phyloP scores from a whole-genome alignment of 208 protist genomes.

The Crithidia bombi region DNA sequence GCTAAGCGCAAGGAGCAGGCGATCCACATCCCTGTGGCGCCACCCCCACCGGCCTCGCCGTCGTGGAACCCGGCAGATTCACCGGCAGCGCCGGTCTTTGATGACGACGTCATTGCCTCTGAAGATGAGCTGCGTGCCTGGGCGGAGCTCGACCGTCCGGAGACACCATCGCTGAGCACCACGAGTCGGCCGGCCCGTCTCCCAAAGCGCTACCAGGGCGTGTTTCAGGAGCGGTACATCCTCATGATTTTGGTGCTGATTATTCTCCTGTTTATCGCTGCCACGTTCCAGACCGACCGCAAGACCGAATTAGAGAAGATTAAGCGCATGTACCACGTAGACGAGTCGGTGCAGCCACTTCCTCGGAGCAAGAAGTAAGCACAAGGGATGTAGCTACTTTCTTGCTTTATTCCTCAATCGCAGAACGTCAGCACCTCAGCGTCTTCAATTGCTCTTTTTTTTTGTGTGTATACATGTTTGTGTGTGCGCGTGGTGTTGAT shows the following conservation, averaged over 20 bases:
- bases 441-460: too few relatives aligned
- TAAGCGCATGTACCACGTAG: constrained; percentile 31
- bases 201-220: constrained; percentile 29
- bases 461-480: too few relatives aligned
- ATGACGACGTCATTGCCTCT: constrained; percentile 26
- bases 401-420: too few relatives aligned
- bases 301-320: constrained; percentile 37
- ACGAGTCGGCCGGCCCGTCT: neutral
- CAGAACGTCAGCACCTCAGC: too few relatives aligned
- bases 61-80: constrained; percentile 9
- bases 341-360: constrained; percentile 6
- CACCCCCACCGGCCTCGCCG: constrained; percentile 2
- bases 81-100: neutral
- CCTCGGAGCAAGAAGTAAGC: constrained; percentile 2
- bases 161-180: constrained; percentile 2
- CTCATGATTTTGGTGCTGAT: constrained; percentile 15
- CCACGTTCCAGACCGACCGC: constrained; percentile 26
- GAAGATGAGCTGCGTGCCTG: constrained; percentile 34
- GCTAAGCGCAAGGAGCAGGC: constrained; percentile 33
- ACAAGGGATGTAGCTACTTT: neutral
- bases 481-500: too few relatives aligned
- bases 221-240: constrained; percentile 33
- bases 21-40: constrained; percentile 1
- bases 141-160: constrained; percentile 31
- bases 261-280: constrained; percentile 27